Evolutionary conservation across 2,329 filamentous ascomycete species (phyloP), one percentile per base, ranked within the genome.

Genomic region (Aspergillus tubingensis): DNA sequence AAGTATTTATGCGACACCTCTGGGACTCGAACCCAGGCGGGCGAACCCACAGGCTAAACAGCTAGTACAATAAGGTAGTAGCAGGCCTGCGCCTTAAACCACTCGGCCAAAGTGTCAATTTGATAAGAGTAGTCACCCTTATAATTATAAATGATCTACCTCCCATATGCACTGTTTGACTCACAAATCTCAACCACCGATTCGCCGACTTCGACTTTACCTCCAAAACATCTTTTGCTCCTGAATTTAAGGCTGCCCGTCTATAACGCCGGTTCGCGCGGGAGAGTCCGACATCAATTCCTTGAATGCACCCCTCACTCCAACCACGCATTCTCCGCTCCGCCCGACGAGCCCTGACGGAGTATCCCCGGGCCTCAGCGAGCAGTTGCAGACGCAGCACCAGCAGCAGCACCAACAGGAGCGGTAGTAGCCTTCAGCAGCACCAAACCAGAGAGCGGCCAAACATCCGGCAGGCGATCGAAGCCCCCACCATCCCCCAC

Each of bases 261-360:
- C 36, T 44, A 49, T 50, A 38, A 60, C 47, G 23, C 13, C 44
- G 21, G 25, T 27, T 49, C 6, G 15, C 23, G 4, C 47, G 25
- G 5, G 47, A 10, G 8, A 49, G 13, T 50, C 47, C 15, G 23
- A 50, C 13, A 1, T 17, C 47, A 17, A 17, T 30, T 30, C n/a
- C 27, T 65, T 74, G 68, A 67, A 76, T 76, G 74, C 70, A 67
- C 70, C 67, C 58, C 63, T 55, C 66, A 59, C 50, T 59, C 21
- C 49, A 44, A 44, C 51, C 68, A 63, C 62, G 62, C 54, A 64
- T 68, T 60, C 57, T 67, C 55, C 68, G 68, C 68, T 68, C 68
- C 60, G 62, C 65, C 64, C 69, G 64, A 70, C 41, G 68, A 72
- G 66, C 73, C 64, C 64, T 74, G 66, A 62, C 61, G 48, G 65